These are phyloP conservation scores for Agrocybe praecox DNA, from an alignment of 768 basidiomycete genomes.

Conservation along the genomic window DNA sequence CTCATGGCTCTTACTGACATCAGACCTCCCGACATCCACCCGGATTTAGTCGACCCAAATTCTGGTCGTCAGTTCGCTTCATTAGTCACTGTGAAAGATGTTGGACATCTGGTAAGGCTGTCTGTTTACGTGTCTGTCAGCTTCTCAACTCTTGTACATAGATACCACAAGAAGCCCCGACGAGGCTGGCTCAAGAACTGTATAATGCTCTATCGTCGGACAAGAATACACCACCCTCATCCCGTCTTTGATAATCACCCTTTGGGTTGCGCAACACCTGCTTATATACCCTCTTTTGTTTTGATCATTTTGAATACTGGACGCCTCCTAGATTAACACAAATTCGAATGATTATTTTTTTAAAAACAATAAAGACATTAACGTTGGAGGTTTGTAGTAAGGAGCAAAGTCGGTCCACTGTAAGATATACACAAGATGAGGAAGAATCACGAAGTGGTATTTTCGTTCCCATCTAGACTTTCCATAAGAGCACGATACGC, in stretches of 20 bases:
- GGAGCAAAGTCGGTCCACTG: too few relatives aligned
- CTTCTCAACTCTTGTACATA: background rate
- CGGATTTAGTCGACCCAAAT: slow-evolving; percentile 33
- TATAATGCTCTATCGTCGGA: slow-evolving; percentile 1
- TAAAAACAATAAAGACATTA: too few relatives aligned
- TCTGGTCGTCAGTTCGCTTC: slow-evolving; percentile 39
- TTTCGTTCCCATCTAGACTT: background rate
- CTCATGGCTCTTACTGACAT: background rate
- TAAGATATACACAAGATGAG: too few relatives aligned
- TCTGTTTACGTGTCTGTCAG: background rate
- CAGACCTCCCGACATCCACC: slow-evolving; percentile 38
- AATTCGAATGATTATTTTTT: too few relatives aligned
- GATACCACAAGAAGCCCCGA: slow-evolving; percentile 18
- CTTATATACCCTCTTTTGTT: background rate
- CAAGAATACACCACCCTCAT: background rate
- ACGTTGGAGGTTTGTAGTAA: too few relatives aligned
- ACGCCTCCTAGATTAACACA: too few relatives aligned
- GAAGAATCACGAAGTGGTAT: too few relatives aligned
- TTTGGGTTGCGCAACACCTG: background rate
- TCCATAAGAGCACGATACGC: slow-evolving; percentile 63
- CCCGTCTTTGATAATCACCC: background rate
- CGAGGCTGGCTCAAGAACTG: slow-evolving; percentile 5
- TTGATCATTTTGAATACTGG: background rate
- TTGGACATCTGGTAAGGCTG: slow-evolving; percentile 33
- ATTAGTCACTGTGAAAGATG: slow-evolving; percentile 23